These are phyloP conservation scores for Niebla homalea DNA, from an alignment of 495 filamentous ascomycete species.

Conservation along the genomic window DNA sequence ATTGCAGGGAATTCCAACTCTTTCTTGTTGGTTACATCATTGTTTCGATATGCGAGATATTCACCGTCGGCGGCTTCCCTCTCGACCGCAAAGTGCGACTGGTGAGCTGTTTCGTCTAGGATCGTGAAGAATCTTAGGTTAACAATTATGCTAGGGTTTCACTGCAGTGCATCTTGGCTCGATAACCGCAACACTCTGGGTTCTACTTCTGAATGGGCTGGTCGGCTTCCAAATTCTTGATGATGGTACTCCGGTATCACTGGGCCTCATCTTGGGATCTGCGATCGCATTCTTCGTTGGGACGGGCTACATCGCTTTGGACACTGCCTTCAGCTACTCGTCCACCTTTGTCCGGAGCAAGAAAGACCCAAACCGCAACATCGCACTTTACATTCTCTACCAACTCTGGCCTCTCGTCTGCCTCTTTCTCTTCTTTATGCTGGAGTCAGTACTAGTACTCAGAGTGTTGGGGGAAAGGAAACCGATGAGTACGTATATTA, in stretches of 20 bases:
- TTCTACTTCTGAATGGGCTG: constrained; percentile 80
- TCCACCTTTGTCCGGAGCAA: constrained; percentile 53
- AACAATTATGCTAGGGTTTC: constrained; percentile 51
- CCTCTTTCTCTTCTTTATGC: constrained; percentile 64
- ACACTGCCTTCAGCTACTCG: constrained; percentile 83
- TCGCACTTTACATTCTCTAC: constrained; percentile 87
- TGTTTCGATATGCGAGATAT: constrained; percentile 89
- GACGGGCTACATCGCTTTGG: constrained; percentile 88
- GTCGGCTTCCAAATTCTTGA: constrained; percentile 91
- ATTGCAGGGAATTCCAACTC: constrained; percentile 80
- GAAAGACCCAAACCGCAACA: constrained; percentile 41
- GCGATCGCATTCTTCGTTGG: constrained; percentile 66
- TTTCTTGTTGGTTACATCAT: constrained; percentile 82
- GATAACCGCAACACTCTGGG: constrained; percentile 79
- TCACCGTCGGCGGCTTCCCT: constrained; percentile 83
- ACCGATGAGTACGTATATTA: constrained; percentile 57
- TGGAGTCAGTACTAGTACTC: constrained; percentile 73
- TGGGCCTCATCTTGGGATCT: constrained; percentile 62
- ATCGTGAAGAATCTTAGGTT: not conserved
- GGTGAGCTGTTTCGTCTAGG: constrained; percentile 28
- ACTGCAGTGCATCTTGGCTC: constrained; percentile 84
- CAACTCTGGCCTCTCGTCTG: constrained; percentile 85
- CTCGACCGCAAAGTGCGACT: constrained; percentile 51
- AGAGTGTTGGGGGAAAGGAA: constrained; percentile 70
- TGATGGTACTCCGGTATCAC: constrained; percentile 75